These are phyloP conservation scores for Beauveria caledonica DNA, from an alignment of 2,329 filamentous ascomycete genomes.

Conservation along the genomic window DNA sequence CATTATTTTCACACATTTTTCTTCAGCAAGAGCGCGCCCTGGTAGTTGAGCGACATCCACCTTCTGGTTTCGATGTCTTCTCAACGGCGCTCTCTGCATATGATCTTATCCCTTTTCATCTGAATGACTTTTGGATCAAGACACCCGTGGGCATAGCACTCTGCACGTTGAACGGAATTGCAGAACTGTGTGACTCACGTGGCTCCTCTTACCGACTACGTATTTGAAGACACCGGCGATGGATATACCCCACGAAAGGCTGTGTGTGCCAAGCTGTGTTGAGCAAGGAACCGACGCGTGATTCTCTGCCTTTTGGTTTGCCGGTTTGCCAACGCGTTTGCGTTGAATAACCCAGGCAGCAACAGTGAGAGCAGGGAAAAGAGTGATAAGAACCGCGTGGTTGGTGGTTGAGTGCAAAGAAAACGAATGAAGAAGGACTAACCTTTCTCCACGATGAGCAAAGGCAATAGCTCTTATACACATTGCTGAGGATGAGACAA, in stretches of 20 bases:
- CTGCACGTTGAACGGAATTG: constrained; percentile 24
- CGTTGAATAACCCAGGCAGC: not conserved
- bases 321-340: not conserved
- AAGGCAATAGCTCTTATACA: not conserved
- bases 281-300: constrained; percentile 11
- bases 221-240: constrained; percentile 31
- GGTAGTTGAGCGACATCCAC: constrained; percentile 16
- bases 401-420: constrained; percentile 10
- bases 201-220: constrained; percentile 28
- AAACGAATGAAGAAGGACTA: constrained; percentile 3
- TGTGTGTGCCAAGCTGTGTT: constrained; percentile 21
- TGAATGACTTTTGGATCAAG: constrained; percentile 21
- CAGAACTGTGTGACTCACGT: constrained; percentile 24
- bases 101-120: constrained; percentile 13
- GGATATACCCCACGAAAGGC: constrained; percentile 33
- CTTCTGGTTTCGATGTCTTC: constrained; percentile 18
- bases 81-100: constrained; percentile 20
- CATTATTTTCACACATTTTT: constrained; percentile 15
- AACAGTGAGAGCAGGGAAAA: constrained; percentile 2
- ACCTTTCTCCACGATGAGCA: not conserved
- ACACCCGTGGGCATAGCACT: constrained; percentile 23
- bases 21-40: constrained; percentile 23
- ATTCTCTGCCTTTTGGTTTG: not conserved
- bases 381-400: constrained; percentile 10
- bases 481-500: constrained; percentile 7